Percentiles rank a stretch among this genome's conserved stretches.
Evolutionary conservation across 2,329 filamentous ascomycete genomes (phyloP).

Genomic region (Passalora sequoiae): DNA sequence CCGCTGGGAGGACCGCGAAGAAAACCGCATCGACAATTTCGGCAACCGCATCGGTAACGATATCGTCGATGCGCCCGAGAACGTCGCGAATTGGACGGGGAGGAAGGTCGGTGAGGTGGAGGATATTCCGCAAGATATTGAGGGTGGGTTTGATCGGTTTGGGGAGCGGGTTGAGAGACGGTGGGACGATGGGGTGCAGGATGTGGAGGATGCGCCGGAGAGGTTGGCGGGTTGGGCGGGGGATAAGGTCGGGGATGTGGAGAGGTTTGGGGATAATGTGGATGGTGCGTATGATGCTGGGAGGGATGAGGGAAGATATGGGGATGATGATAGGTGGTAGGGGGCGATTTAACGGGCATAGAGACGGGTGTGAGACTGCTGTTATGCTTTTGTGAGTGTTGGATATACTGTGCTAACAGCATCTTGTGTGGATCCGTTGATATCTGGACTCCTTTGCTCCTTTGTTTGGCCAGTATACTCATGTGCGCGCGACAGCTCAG

Average conservation of each 20-base stretch:
- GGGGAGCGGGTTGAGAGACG: constrained; percentile 31
- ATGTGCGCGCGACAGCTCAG: no score
- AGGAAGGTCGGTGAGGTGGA: constrained; percentile 40
- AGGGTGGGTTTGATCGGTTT: constrained; percentile 32
- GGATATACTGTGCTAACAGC: no score
- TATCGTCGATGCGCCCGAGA: constrained; percentile 40
- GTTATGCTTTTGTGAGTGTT: no score
- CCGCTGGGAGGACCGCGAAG: constrained; percentile 18
- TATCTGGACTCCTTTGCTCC: no score
- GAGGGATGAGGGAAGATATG: constrained; percentile 31
- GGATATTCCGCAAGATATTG: constrained; percentile 34
- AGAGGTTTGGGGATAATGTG: constrained; percentile 41
- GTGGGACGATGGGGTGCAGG: constrained; percentile 31
- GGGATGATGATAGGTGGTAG: constrained; percentile 16
- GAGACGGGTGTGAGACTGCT: no score
- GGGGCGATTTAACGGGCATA: no score
- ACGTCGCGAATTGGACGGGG: constrained; percentile 43
- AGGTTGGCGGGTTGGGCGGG: constrained; percentile 34
- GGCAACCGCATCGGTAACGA: constrained; percentile 24
- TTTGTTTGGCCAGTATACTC: no score
- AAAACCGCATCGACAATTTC: constrained; percentile 19
- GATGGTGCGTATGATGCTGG: constrained; percentile 43
- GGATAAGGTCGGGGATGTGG: constrained; percentile 40
- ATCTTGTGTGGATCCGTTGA: no score
- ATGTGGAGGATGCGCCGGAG: constrained; percentile 36